Base-by-base conservation (phyloP, 345 rosid species). In the Eucalyptus cladocalyx region DNA sequence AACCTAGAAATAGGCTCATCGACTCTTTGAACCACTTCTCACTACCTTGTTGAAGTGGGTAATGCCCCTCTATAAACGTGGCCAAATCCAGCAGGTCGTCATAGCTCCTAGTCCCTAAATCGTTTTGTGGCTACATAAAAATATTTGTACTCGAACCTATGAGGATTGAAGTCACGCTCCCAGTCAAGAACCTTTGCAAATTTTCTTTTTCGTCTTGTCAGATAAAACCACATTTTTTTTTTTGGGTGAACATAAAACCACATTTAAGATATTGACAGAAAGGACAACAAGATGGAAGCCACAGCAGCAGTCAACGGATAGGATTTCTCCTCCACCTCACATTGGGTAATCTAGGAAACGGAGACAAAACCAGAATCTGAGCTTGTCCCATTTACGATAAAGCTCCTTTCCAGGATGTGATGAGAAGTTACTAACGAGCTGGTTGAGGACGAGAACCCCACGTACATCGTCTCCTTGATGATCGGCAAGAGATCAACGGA, bases 71-170 rank as follows among this genome's bases (percentile, higher is more conserved):
- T 92, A 43, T 95, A 96, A 9, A 96, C 98, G 28, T 90, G 87
- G 2, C 97, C 97, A 50, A 96, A 96, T 80, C 99, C 98, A 3
- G 98, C 95, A 1, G 88, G n/a, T 2, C 99, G 98, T 53, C 95
- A 62, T 30, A 95, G 81, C 62, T 92, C 98, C 69, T 90, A 93
- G 23, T 95, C 97, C 87, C 87, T 92, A 48, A 97, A 97, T 5
- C 97, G 96, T 89, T 92, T 95, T 1, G 98, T 94, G 12, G 98
- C 97, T 11, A 87, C 54, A 21, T 94, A 95, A 13, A 96, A 91
- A 88, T 97, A 95, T 87, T 93, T 95, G 94, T 87, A 95, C 65
- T 92, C 90, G 89, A 93, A 97, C 86, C 98, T 89, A 16, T 94
- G 95, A 45, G 97, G 95, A 15, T 96, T 69, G 48, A 40, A 93